Percentiles rank a stretch among this genome's conserved stretches.
Conservation (phyloP, 768 basidiomycete species). For the Dacryopinax spathularia region DNA sequence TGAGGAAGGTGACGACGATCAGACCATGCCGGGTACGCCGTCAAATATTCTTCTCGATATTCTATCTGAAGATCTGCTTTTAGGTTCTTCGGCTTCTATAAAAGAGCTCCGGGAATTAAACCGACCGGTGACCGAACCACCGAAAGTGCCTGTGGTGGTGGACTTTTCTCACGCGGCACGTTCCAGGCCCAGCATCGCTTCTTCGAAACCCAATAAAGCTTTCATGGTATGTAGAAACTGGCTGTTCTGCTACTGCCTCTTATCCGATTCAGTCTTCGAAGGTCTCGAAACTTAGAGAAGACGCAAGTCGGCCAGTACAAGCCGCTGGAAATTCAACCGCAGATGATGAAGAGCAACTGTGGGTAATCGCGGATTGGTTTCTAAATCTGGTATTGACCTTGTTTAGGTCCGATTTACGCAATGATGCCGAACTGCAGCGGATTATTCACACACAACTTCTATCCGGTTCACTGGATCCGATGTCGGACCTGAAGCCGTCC, state of each 20-base stretch:
- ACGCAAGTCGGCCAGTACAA: slow-evolving; percentile 14
- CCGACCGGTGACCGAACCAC: slow-evolving; percentile 8
- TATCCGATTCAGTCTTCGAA: slow-evolving; percentile 52
- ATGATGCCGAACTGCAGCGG: slow-evolving; percentile 64
- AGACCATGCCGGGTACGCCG: neutral
- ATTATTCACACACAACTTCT: slow-evolving; percentile 67
- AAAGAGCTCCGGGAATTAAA: neutral
- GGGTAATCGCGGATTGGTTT: slow-evolving; percentile 20
- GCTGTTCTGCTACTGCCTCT: neutral
- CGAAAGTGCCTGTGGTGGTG: slow-evolving; percentile 32
- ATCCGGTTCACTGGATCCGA: slow-evolving; percentile 53
- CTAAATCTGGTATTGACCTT: slow-evolving; percentile 1
- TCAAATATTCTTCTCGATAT: neutral
- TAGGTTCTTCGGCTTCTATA: neutral
- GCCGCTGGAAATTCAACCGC: slow-evolving; percentile 13
- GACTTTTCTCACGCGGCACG: slow-evolving; percentile 37
- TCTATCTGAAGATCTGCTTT: neutral
- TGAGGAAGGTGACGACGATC: slow-evolving; percentile 6
- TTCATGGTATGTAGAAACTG: slow-evolving; percentile 48
- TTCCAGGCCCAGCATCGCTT: slow-evolving; percentile 15
- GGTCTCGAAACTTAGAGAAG: slow-evolving; percentile 43
- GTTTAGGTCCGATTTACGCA: slow-evolving; percentile 53
- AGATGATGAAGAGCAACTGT: slow-evolving; percentile 16
- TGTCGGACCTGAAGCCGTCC: slow-evolving; percentile 48
- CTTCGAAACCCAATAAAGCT: slow-evolving; percentile 37